Evolutionary conservation across 2,329 filamentous ascomycete species (phyloP).

Genomic region (Fusarium tanahbumbuense): DNA sequence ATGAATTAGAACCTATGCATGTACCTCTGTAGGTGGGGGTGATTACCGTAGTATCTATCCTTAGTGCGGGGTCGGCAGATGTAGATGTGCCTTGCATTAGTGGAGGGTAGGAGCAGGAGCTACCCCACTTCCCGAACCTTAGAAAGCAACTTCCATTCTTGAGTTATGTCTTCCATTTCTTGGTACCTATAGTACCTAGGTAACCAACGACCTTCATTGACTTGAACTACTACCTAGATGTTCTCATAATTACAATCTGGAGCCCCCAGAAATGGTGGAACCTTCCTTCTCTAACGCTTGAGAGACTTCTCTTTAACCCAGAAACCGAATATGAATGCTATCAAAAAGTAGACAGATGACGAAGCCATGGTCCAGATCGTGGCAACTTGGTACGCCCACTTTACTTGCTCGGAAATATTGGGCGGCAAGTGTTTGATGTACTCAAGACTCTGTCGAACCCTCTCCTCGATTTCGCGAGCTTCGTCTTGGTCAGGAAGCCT

Average conservation of each 20-base stretch:
- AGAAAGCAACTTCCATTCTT: not conserved
- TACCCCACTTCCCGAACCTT: not conserved
- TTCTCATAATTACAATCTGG: no score
- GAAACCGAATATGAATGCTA: conserved; percentile 55
- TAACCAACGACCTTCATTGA: not conserved
- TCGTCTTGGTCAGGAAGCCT: conserved; percentile 67
- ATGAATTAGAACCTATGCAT: not conserved
- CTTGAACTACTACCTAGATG: not conserved
- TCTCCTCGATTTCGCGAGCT: conserved; percentile 73
- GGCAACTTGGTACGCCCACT: conserved; percentile 70
- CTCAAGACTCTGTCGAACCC: conserved; percentile 76
- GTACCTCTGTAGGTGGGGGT: not conserved
- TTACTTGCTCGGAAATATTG: conserved; percentile 67
- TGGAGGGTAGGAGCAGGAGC: not conserved
- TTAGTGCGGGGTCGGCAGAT: not conserved
- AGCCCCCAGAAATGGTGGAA: not conserved
- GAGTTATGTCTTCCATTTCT: not conserved
- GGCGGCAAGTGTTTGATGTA: conserved; percentile 75
- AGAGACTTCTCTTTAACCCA: conserved; percentile 70
- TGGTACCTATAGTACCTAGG: not conserved
- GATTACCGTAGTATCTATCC: not conserved
- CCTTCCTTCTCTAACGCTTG: conserved; percentile 47
- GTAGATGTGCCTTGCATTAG: conserved; percentile 5
- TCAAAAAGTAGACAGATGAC: conserved; percentile 50
- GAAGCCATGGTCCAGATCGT: conserved; percentile 57